Base-by-base conservation (phyloP, 495 filamentous ascomycete species). In the Melanomma pulvis-pyrius region DNA sequence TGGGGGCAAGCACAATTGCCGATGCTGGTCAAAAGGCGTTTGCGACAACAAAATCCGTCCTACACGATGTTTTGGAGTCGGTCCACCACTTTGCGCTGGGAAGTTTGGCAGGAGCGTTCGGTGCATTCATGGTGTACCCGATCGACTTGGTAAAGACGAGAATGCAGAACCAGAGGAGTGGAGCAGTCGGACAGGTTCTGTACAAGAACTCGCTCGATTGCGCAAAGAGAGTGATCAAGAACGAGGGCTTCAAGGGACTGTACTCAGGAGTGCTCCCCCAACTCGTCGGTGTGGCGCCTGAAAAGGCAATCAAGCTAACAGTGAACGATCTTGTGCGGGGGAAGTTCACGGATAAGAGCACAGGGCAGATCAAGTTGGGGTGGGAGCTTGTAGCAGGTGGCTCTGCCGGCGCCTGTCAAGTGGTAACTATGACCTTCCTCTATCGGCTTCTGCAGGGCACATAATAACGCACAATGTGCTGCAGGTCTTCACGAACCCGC, bases 71-170 rank as follows among this genome's bases (percentile, higher is more conserved):
- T 21, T 74, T 91, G 8, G 91, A 94, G 73, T 96, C 92, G 1
- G 90, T 82, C 2, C 93, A 96, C 73, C 92, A 93, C 76, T 98
- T 98, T 71, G 85, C 81, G 0, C 84, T 98, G 1, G 94, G 94
- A 39, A 90, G 89, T 77, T 70, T 94, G 67, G 94, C 96, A 12
- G 94, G 94, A 75, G 94, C 94, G 22, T 98, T 98, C 71, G 94
- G 94, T 72, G 94, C 94, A 15, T 97, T 98, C 76, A 96, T 98
- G 88, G 94, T 98, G 44, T 98, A 98, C 76, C 94, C 94, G 26
- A 98, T 98, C 76, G 94, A 98, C 79, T 81, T 98, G 49, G 94
- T 98, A 67, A 98, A 98, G 85, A 98, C 94, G 9, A 87, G 94
- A 34, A 92, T 98, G 92, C 94, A 98, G 76, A 98, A 98, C 79